Evolutionary conservation across 768 basidiomycete genomes (phyloP).

Genomic region (Tubosaeta brunneosetosa): DNA sequence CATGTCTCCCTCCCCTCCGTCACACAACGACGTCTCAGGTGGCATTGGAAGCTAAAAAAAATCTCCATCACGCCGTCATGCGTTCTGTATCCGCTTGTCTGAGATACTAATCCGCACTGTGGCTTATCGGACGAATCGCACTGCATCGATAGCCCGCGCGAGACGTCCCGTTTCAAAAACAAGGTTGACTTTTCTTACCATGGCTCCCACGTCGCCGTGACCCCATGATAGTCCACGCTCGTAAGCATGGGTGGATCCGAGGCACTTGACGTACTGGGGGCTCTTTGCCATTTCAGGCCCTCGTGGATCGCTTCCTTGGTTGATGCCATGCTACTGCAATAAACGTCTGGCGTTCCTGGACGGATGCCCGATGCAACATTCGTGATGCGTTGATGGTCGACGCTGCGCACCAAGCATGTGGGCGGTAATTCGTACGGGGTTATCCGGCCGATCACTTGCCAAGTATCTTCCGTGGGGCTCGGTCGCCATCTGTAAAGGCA

Average conservation of each 20-base stretch:
- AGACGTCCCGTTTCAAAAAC: background rate
- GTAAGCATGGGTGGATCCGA: background rate
- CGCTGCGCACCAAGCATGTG: background rate
- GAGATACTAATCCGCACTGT: background rate
- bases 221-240: background rate
- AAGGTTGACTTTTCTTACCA: background rate
- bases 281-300: background rate
- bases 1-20: background rate
- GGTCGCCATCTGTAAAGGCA: background rate
- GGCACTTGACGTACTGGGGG: background rate
- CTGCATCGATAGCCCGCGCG: background rate
- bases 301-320: background rate
- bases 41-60: background rate
- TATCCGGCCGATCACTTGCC: background rate
- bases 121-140: background rate
- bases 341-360: background rate
- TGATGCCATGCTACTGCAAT: background rate
- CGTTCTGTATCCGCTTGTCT: background rate
- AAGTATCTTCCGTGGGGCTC: constrained; percentile 1
- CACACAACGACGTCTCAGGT: background rate
- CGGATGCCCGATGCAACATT: background rate
- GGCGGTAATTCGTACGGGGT: background rate
- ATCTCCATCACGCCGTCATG: background rate
- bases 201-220: background rate
- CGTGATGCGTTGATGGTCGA: background rate